phyloP scores from a whole-genome alignment of 1,284 basidiomycete species.

The Trichosporon sp. region DNA sequence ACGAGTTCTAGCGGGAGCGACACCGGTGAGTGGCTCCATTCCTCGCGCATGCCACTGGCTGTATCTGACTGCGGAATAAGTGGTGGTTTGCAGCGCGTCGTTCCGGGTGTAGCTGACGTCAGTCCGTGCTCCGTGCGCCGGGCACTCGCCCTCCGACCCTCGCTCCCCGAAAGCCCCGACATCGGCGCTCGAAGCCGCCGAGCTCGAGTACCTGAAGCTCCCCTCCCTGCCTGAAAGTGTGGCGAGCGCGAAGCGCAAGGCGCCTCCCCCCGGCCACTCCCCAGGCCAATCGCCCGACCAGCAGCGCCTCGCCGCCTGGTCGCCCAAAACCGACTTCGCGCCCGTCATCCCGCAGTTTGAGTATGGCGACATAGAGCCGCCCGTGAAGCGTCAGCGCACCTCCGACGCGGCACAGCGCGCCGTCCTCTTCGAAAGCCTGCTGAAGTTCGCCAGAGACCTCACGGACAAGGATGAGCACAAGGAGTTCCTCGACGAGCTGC shows the following conservation, averaged over 20 bases:
- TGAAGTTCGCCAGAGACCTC: background rate
- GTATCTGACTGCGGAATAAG: no score
- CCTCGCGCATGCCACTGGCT: no score
- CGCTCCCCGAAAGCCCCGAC: background rate
- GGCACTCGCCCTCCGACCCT: background rate
- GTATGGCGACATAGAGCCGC: background rate
- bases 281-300: background rate
- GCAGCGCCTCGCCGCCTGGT: background rate
- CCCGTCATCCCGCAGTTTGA: background rate
- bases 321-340: background rate
- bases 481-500: background rate
- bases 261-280: background rate
- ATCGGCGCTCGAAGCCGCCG: background rate
- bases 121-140: background rate
- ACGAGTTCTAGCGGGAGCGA: background rate
- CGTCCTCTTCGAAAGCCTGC: background rate
- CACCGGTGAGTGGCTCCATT: background rate
- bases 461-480: background rate
- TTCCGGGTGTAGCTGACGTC: background rate
- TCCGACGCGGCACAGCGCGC: background rate
- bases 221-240: background rate
- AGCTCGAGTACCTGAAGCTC: background rate
- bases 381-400: background rate
- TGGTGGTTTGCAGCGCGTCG: background rate
- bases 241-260: background rate